Evolutionary conservation across 2,329 filamentous ascomycete genomes (phyloP).

Genomic region (Talaromyces sp.): DNA sequence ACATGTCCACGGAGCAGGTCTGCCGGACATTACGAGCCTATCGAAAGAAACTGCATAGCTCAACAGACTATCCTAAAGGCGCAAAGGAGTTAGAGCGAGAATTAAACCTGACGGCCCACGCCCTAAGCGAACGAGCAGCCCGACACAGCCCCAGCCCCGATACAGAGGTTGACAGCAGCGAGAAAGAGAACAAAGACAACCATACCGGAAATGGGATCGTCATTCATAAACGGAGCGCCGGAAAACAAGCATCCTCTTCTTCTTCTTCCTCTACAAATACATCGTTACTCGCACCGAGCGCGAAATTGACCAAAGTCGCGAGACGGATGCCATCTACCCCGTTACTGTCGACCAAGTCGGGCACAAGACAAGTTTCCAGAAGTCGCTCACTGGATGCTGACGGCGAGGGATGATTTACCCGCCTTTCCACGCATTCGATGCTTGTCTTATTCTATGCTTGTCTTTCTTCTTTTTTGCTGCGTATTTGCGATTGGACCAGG

Average conservation of each 20-base stretch:
- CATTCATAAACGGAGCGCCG: background rate
- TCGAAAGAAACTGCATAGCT: constrained; percentile 56
- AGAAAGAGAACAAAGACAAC: constrained; percentile 35
- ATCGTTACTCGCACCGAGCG: constrained; percentile 20
- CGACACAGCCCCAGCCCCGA: constrained; percentile 33
- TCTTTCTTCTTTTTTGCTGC: constrained; percentile 1
- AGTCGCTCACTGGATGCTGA: constrained; percentile 37
- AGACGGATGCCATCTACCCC: constrained; percentile 40
- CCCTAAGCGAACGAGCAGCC: constrained; percentile 33
- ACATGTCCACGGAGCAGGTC: constrained; percentile 57
- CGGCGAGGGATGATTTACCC: constrained; percentile 17
- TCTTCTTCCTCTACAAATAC: background rate
- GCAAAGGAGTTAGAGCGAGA: constrained; percentile 59
- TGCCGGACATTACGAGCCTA: constrained; percentile 59
- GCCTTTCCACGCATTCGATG: background rate
- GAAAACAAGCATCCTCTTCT: constrained; percentile 4
- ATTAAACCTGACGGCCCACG: constrained; percentile 46
- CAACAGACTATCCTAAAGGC: constrained; percentile 49
- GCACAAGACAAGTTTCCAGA: constrained; percentile 27
- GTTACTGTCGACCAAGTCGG: constrained; percentile 25
- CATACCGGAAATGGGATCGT: background rate
- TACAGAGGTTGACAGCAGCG: constrained; percentile 41
- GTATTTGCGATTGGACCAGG: background rate
- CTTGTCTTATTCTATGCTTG: background rate
- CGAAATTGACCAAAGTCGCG: constrained; percentile 29